Evolutionary conservation across 192 early-diverging fungal species (phyloP), one percentile per base, ranked within the genome.

Genomic region (Mortierella claussenii): DNA sequence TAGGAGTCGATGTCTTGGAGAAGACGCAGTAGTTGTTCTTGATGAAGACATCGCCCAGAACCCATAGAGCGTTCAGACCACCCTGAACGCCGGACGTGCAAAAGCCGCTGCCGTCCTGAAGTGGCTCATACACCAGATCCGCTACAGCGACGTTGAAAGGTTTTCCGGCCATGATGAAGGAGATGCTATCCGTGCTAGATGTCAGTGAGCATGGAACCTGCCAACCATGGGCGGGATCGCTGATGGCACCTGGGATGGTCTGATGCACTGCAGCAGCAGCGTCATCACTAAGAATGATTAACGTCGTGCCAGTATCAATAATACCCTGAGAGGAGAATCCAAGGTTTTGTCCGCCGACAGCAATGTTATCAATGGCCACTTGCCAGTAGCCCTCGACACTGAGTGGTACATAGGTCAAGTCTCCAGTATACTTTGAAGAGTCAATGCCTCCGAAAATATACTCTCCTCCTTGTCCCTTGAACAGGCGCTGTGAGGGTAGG

Each of bases 21-120:
- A 87, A 91, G 55, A 88, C 86, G 27, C 85, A 81, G 54, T 89
- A 91, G 65, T 86, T 85, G 46, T 88, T 87, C 66, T 86, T 86
- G 49, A 91, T 65, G 68, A 91, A 91, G 13, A 86, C 81, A 67
- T 89, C 88, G 44, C 89, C 89, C 18, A 91, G 55, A 42, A 91
- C 89, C 20, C 65, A 66, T 32, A 80, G 66, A 28, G 37, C 54
- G 12, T 71, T 40, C 53, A 64, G 48, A 30, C 59, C 68, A 55
- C 75, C 74, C 55, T 69, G 73, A 33, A 81, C 61, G 40, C 80
- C 69, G 15, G 56, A 65, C 57, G 66, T 2, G 54, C 61, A 65
- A 49, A 57, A 49, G 21, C 65, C 65, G 6, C 54, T 56, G 13
- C 65, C 65, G 40, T 67, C 65, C 12, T 54, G 45, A 21, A 68